Evolutionary conservation across 2,329 filamentous ascomycete species (phyloP), one percentile per base, ranked within the genome.

Genomic region (Fragosphaeria purpurea): DNA sequence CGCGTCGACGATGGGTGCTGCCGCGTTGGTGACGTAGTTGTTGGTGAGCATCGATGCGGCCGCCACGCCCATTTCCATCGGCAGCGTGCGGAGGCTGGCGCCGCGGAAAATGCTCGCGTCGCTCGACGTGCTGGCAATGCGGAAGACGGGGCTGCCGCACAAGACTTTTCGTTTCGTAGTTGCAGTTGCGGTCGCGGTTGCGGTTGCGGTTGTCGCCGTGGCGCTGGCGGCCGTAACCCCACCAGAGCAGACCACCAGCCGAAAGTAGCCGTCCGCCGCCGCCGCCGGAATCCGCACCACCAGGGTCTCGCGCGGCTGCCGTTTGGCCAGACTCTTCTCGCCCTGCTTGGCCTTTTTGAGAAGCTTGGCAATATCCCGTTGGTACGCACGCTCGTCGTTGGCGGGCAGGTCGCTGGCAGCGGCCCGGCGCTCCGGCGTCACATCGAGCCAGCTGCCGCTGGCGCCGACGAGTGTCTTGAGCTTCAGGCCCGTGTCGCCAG

Each of bases 401-500:
- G 70, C 67, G 0, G 74, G 66, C 1, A 86, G 59, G 44, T 82
- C 73, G 1, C 74, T 66, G 0, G 70, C 58, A 0, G 62, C 59
- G 0, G 76, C 70, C 30, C 69, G 68, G 2, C 70, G 63, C 0
- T 68, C 67, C 0, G 84, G 84, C 0, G 84, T 87, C 3, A 86
- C 82, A 52, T 87, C 75, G 10, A 86, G 68, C 83, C 84, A 87
- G 57, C 67, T 71, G 7, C 72, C 70, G 10, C 73, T 77, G 0
- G 75, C 71, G 7, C 81, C 76, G 38, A 86, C 65, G 1, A 86
- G 62, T 0, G 81, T 76, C 60, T 83, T 84, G 33, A 82, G 67
- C 6, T 73, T 73, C 77, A 87, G 84, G 13, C 84, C 84, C 46
- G 81, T 73, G 59, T 82, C 82, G 5, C 84, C 84, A 0, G 79